Conservation (phyloP, 371 early-diverging fungal species). For the Actinomucor elegans region DNA sequence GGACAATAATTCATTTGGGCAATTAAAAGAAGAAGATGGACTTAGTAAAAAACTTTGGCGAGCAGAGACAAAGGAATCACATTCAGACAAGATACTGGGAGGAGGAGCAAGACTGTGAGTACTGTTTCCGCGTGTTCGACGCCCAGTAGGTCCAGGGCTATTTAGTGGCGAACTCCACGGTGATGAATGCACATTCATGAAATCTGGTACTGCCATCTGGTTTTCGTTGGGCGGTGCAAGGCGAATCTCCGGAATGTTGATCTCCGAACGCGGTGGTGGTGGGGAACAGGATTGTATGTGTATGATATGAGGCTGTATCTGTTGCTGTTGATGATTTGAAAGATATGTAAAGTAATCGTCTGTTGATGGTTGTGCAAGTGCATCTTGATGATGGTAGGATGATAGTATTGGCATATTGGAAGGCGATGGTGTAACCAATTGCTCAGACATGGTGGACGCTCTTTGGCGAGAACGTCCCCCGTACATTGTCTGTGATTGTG, state of each 20-base stretch:
- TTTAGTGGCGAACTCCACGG: too few species aligned
- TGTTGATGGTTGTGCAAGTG: neutral
- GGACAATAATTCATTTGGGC: neutral
- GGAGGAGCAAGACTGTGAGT: conserved; percentile 8
- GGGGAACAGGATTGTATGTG: neutral
- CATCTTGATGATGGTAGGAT: neutral
- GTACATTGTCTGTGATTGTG: neutral
- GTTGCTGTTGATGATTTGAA: conserved; percentile 22
- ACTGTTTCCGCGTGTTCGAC: neutral
- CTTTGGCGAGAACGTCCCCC: conserved; percentile 33
- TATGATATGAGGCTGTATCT: neutral
- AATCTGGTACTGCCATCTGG: neutral
- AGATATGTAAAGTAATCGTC: conserved; percentile 44
- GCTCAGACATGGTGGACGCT: conserved; percentile 33
- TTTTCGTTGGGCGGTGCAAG: conserved; percentile 29
- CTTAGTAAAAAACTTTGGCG: conserved; percentile 26
- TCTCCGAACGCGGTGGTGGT: neutral
- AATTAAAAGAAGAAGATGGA: conserved; percentile 13
- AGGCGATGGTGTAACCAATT: conserved; percentile 2
- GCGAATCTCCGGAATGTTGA: conserved; percentile 40
- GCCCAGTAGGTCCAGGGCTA: neutral
- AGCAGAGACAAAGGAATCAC: conserved; percentile 30
- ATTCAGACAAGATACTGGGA: conserved; percentile 23
- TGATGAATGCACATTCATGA: neutral
- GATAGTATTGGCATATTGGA: neutral